Base-by-base conservation (phyloP, 2,329 filamentous ascomycete species). In the Aspergillus fischeri region DNA sequence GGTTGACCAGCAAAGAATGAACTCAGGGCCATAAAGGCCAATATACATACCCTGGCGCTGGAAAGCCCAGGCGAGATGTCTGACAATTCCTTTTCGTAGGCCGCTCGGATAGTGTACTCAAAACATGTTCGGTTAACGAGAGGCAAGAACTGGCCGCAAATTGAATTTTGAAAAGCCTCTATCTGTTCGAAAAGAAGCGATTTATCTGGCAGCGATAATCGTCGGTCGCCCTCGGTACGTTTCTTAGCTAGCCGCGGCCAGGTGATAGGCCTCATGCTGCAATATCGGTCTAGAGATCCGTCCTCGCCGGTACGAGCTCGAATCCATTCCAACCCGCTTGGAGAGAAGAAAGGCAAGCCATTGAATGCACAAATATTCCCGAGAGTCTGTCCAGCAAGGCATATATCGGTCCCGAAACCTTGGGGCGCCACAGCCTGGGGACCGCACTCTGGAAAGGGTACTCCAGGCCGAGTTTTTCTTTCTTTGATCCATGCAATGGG, bases 341-440 rank as follows among this genome's bases (percentile, higher is more conserved):
- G 29, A 24, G 59, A 60, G n/a, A 60, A 51, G 9, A 59, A 52
- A 5, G 56, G 59, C 24, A 51, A 9, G 21, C 59, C 59, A 11
- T 59, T 56, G 35, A 60, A 60, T 1, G 42, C 45, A 17, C 59
- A 56, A 38, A 60, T 56, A 32, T 51, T 60, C 4, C 59, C 51
- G 4, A 59, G 29, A 11, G 51, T 45, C 2, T 51, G 51, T 1
- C 56, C 49, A 5, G 56, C 38, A 3, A 54, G 47, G 29, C 44
- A 47, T 1, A 54, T 42, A 14, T 56, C 51, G 7, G 14, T 21
- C 11, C 38, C 21, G 28, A 38, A 38, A 10, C 42, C 28, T 10
- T n/a, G 29, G 3, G 6, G 11, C 25, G n/a, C 32, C n/a, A n/a
- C 32, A 38, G 32, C 32, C 32, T 38, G 32, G 32, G 32, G 32